These are phyloP conservation scores for Pichia paraexigua DNA, from an alignment of 805 yeast genomes.

Conservation along the genomic window DNA sequence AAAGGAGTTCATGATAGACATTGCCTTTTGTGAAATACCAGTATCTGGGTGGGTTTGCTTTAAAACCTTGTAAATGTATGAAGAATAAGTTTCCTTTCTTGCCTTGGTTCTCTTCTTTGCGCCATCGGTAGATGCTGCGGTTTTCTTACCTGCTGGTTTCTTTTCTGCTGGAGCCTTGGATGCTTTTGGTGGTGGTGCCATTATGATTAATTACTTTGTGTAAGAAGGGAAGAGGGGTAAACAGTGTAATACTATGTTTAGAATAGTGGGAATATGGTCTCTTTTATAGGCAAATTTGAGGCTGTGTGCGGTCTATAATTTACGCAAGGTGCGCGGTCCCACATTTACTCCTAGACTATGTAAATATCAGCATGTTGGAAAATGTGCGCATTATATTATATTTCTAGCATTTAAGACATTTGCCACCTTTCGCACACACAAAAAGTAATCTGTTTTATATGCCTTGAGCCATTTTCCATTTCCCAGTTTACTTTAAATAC, in stretches of 20 bases:
- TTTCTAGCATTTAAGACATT: not conserved
- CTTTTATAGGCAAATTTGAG: not conserved
- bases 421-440: not conserved
- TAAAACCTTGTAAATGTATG: constrained; percentile 96
- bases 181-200: constrained; percentile 66
- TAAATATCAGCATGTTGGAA: not conserved
- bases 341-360: not conserved
- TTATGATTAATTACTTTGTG: constrained; percentile 25
- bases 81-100: constrained; percentile 97
- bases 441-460: not conserved
- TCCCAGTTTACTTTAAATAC: not conserved
- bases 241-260: no score
- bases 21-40: constrained; percentile 97
- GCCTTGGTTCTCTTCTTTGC: constrained; percentile 84
- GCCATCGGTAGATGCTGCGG: constrained; percentile 62
- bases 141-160: constrained; percentile 88
- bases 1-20: constrained; percentile 97
- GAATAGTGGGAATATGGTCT: not conserved
- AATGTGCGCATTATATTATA: not conserved
- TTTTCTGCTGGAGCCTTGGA: constrained; percentile 97
- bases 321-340: not conserved
- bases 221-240: not conserved
- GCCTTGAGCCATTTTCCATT: not conserved
- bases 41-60: constrained; percentile 99
- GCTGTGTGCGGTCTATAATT: not conserved